These are phyloP conservation scores for Prunus dulcis DNA, from an alignment of 306 rosid genomes.

Conservation along the genomic window DNA sequence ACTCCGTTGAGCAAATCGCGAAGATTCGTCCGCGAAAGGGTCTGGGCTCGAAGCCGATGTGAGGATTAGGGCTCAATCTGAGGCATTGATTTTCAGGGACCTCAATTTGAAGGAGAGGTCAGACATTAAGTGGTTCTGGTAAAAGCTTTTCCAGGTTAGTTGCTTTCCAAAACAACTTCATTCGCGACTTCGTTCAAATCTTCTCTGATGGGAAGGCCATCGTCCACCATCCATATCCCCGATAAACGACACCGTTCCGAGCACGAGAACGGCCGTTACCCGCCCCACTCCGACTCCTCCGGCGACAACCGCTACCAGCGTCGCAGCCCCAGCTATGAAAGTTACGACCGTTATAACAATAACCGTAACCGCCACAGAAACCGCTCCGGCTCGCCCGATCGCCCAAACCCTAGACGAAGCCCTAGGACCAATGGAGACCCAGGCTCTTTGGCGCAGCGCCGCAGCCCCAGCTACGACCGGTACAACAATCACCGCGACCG, in stretches of 20 bases:
- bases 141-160: not conserved
- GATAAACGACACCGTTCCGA: conserved; percentile 31
- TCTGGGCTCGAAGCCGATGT: too few relatives aligned
- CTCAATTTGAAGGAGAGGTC: too few relatives aligned
- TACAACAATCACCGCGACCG: conserved; percentile 20
- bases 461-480: conserved; percentile 71
- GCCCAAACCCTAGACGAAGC: conserved; percentile 30
- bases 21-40: too few relatives aligned
- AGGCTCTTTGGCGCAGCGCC: conserved; percentile 34
- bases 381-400: conserved; percentile 41
- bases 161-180: not conserved
- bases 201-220: conserved; percentile 47
- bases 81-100: not conserved
- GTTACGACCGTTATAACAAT: conserved; percentile 33
- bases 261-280: conserved; percentile 32
- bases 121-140: too few relatives aligned
- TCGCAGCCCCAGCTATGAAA: conserved; percentile 77
- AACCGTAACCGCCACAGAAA: conserved; percentile 25
- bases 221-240: conserved; percentile 47
- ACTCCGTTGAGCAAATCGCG: too few relatives aligned
- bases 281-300: conserved; percentile 10
- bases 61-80: too few relatives aligned
- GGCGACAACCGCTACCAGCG: conserved; percentile 36
- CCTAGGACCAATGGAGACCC: conserved; percentile 37
- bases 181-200: not conserved